Evolutionary conservation across 108 stramenopile genomes (phyloP).

Genomic region (Pseudonitzschia multistriata): DNA sequence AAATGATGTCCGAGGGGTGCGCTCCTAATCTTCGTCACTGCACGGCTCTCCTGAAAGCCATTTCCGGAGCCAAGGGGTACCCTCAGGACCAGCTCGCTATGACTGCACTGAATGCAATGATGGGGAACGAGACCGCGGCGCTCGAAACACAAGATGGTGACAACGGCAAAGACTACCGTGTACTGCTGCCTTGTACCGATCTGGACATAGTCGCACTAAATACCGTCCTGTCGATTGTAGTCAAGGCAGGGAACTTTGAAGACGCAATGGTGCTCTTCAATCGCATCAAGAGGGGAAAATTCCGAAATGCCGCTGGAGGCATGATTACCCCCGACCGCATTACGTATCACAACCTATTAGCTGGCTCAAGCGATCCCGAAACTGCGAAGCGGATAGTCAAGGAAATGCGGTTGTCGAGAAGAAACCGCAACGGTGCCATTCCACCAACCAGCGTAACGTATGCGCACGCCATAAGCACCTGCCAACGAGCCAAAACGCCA

Average conservation of each 20-base stretch:
- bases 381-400: constrained; percentile 33
- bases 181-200: constrained; percentile 15
- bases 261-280: constrained; percentile 33
- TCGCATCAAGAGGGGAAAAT: constrained; percentile 40
- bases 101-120: constrained; percentile 29
- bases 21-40: constrained; percentile 27
- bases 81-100: constrained; percentile 26
- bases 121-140: not conserved
- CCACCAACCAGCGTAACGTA: constrained; percentile 53
- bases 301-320: constrained; percentile 16
- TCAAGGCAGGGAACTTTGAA: constrained; percentile 34
- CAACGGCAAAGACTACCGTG: not conserved
- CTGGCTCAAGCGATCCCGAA: constrained; percentile 38
- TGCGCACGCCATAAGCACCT: constrained; percentile 58
- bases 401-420: constrained; percentile 65
- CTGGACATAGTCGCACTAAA: constrained; percentile 43
- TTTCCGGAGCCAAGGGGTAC: constrained; percentile 25
- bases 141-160: not conserved
- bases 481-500: constrained; percentile 35
- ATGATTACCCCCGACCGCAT: constrained; percentile 39
- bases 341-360: constrained; percentile 51
- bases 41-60: constrained; percentile 28
- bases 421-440: constrained; percentile 52
- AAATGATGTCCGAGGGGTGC: constrained; percentile 25
- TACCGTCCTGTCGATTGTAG: constrained; percentile 45